A percentile compares a stretch with the other conserved stretches of the same genome.
Conservation (phyloP, 2,329 filamentous ascomycete genomes). For the Pyricularia sp. region DNA sequence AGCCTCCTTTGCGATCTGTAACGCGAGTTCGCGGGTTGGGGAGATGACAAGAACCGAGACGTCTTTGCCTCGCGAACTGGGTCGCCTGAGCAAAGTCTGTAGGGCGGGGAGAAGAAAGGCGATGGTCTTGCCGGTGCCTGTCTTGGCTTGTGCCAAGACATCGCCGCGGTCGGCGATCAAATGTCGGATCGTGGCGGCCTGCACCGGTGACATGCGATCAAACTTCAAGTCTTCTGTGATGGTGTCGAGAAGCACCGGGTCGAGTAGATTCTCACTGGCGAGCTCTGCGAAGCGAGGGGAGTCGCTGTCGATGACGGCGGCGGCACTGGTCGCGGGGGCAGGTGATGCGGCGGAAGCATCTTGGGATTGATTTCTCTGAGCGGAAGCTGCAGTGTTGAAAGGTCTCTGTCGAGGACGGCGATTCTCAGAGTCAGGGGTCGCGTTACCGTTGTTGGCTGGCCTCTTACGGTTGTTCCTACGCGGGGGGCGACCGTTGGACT, state of each 20-base stretch:
- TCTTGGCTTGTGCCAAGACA: slow-evolving; percentile 72
- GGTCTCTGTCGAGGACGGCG: not conserved
- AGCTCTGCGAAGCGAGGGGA: slow-evolving; percentile 38
- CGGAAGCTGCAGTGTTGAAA: not conserved
- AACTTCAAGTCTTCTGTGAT: slow-evolving; percentile 39
- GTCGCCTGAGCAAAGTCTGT: slow-evolving; percentile 54
- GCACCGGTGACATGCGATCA: slow-evolving; percentile 44
- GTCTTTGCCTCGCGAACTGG: slow-evolving; percentile 21
- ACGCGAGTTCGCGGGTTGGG: slow-evolving; percentile 61
- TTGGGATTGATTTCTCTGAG: not conserved
- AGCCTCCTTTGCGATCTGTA: slow-evolving; percentile 65
- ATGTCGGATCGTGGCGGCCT: slow-evolving; percentile 39
- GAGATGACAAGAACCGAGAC: slow-evolving; percentile 58
- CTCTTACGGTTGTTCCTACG: not conserved
- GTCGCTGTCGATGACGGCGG: slow-evolving; percentile 14
- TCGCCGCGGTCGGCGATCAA: slow-evolving; percentile 35
- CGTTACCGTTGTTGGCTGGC: not conserved
- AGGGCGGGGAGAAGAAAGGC: slow-evolving; percentile 79
- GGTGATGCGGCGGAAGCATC: not conserved
- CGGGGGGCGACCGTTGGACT: not conserved
- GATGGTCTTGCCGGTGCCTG: slow-evolving; percentile 79
- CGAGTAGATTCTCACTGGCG: slow-evolving; percentile 25
- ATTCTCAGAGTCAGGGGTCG: not conserved
- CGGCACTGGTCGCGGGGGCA: not conserved
- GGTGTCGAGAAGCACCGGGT: slow-evolving; percentile 36